Evolutionary conservation across 208 protist genomes (phyloP).

Genomic region (Herpetomonas samuelpessoai): DNA sequence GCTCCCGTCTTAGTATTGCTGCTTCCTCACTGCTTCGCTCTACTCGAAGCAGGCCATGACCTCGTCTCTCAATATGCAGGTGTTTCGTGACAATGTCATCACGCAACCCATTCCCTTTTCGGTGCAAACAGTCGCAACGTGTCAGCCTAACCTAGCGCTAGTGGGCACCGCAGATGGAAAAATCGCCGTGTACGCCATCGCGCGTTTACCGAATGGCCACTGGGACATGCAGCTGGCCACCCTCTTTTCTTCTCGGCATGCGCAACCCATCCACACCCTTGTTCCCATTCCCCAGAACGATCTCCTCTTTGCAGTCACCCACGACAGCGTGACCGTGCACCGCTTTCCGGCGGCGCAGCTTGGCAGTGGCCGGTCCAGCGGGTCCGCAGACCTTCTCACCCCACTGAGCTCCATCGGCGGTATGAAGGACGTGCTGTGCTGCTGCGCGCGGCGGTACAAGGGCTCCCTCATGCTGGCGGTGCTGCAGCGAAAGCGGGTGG

Average conservation of each 20-base stretch:
- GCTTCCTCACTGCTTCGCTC: no score
- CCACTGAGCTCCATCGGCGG: conserved; percentile 13
- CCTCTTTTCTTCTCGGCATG: conserved; percentile 10
- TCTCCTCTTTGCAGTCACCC: conserved; percentile 4
- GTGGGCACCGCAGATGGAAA: conserved; percentile 59
- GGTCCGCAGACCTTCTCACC: not conserved
- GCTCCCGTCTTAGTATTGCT: no score
- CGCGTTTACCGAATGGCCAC: not conserved
- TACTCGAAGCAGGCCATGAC: no score
- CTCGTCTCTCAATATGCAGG: conserved; percentile 5
- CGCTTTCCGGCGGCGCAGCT: conserved; percentile 24
- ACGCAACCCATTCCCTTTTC: conserved; percentile 21
- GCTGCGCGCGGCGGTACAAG: conserved; percentile 48
- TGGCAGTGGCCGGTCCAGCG: not conserved
- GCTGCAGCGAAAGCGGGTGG: no score
- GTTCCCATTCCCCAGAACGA: conserved; percentile 23
- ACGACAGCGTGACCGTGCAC: conserved; percentile 26
- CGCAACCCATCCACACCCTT: conserved; percentile 34
- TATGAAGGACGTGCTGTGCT: conserved; percentile 34
- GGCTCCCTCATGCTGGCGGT: conserved; percentile 45
- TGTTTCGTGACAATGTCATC: conserved; percentile 14
- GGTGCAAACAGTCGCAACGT: conserved; percentile 44
- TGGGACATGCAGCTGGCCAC: conserved; percentile 20
- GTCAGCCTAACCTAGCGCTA: conserved; percentile 33
- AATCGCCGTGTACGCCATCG: conserved; percentile 38